Evolutionary conservation across 2,329 filamentous ascomycete genomes (phyloP).

Genomic region (Pseudocercospora macadamiae): DNA sequence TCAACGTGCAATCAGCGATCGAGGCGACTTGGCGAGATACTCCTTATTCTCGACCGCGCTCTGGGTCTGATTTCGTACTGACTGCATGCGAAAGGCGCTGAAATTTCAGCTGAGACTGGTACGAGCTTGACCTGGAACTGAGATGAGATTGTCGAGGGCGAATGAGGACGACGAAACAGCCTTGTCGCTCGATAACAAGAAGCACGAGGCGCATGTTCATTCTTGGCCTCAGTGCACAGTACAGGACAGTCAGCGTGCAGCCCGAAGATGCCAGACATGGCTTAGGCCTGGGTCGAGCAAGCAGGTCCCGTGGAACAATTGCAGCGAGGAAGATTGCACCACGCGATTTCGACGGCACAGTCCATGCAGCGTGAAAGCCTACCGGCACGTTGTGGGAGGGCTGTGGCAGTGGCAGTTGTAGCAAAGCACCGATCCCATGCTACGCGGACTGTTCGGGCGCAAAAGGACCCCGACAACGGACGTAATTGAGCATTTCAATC

Average conservation of each 20-base stretch:
- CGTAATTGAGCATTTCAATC: background rate
- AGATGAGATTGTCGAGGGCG: constrained; percentile 4
- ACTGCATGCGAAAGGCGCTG: background rate
- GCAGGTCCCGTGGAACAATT: background rate
- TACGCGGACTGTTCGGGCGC: background rate
- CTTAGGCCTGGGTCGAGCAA: background rate
- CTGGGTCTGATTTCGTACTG: background rate
- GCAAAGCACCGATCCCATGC: background rate
- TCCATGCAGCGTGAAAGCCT: background rate
- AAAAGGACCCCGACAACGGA: background rate
- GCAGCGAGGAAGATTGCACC: background rate
- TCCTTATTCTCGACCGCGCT: constrained; percentile 1
- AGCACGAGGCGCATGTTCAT: background rate
- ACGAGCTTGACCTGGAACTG: background rate
- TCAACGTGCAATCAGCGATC: background rate
- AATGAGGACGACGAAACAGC: background rate
- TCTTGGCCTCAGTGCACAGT: background rate
- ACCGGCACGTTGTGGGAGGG: background rate
- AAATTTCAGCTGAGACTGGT: background rate
- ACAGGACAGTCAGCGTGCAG: background rate
- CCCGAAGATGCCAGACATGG: constrained; percentile 6
- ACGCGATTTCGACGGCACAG: background rate
- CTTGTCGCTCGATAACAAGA: background rate
- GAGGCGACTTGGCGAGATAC: constrained; percentile 6
- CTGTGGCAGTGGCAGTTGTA: background rate